A percentile compares a stretch with the other conserved stretches of the same genome.
These are phyloP conservation scores for Penicillium digitatum DNA, from an alignment of 2,329 filamentous ascomycete genomes.

Conservation along the genomic window DNA sequence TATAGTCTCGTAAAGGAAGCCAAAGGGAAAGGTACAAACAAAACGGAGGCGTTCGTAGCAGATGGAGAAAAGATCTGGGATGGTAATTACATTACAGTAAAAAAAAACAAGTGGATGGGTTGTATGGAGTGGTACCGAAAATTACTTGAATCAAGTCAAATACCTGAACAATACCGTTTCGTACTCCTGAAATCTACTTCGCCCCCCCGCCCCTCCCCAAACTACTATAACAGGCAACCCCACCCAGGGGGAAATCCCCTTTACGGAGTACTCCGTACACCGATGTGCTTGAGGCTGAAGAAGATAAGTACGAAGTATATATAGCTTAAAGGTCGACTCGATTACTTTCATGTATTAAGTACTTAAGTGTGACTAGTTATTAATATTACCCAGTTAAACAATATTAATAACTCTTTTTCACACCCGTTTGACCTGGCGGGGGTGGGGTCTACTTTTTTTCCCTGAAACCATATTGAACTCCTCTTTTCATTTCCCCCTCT, in stretches of 20 bases:
- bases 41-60: background rate
- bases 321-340: background rate
- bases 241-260: background rate
- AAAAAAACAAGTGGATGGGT: too few species aligned
- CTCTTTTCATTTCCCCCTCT: constrained; percentile 2
- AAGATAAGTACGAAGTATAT: background rate
- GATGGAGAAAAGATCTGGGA: background rate
- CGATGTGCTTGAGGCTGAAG: background rate
- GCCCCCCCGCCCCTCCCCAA: too few species aligned
- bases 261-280: background rate
- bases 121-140: too few species aligned
- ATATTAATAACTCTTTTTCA: background rate
- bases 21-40: background rate
- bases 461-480: background rate
- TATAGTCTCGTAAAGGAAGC: background rate
- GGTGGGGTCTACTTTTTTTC: background rate
- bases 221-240: background rate
- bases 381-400: background rate
- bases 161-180: too few species aligned
- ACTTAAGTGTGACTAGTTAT: background rate
- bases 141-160: too few species aligned
- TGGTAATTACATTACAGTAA: too few species aligned
- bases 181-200: too few species aligned
- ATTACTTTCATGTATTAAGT: background rate
- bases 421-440: background rate